Evolutionary conservation across 192 early-diverging fungal genomes (phyloP).

Genomic region (Podila epicladia): DNA sequence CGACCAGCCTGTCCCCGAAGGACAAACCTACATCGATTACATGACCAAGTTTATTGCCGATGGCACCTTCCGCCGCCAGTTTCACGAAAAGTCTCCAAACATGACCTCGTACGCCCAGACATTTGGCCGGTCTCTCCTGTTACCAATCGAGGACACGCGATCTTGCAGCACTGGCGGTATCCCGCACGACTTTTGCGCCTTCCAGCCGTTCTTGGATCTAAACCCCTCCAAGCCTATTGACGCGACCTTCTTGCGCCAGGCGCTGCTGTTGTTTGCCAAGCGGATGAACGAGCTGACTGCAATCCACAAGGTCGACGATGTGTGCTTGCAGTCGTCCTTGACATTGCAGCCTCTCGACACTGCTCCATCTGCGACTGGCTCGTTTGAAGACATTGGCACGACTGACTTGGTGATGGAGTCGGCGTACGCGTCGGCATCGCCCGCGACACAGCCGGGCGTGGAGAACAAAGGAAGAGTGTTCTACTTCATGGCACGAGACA

Average conservation of each 20-base stretch:
- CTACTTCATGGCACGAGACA: slow-evolving; percentile 41
- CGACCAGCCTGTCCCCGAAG: slow-evolving; percentile 9
- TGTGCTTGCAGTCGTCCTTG: slow-evolving; percentile 16
- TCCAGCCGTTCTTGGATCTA: slow-evolving; percentile 35
- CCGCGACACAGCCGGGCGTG: background rate
- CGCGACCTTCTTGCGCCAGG: slow-evolving; percentile 21
- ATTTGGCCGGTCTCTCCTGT: slow-evolving; percentile 33
- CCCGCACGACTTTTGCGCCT: slow-evolving; percentile 49
- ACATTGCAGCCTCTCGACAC: background rate
- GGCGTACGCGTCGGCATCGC: slow-evolving; percentile 24
- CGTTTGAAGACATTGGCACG: slow-evolving; percentile 37
- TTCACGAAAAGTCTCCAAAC: slow-evolving; percentile 24
- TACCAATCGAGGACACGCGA: slow-evolving; percentile 23
- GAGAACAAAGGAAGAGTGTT: slow-evolving; percentile 17
- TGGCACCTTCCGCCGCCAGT: slow-evolving; percentile 28
- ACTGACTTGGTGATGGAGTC: slow-evolving; percentile 47
- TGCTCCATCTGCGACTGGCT: background rate
- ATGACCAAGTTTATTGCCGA: slow-evolving; percentile 35
- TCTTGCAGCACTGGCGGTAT: slow-evolving; percentile 28
- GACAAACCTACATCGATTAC: slow-evolving; percentile 6
- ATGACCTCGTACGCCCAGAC: slow-evolving; percentile 37
- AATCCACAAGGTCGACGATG: slow-evolving; percentile 23
- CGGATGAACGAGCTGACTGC: slow-evolving; percentile 32
- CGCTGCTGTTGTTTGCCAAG: slow-evolving; percentile 13
- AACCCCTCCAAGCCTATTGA: slow-evolving; percentile 23